These are phyloP conservation scores for Prunus salicina DNA, from an alignment of 306 rosid genomes.

Conservation along the genomic window DNA sequence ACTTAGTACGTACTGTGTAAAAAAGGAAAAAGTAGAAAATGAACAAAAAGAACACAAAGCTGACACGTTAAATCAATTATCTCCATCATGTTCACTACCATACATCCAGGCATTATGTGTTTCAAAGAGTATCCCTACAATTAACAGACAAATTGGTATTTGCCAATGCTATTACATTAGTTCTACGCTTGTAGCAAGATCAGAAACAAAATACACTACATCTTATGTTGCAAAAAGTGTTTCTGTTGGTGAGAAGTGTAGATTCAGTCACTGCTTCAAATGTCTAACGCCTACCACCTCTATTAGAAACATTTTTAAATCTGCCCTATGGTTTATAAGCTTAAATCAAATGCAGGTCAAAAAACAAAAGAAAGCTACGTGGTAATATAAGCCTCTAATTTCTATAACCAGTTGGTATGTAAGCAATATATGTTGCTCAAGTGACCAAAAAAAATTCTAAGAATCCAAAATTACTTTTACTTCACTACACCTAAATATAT, in stretches of 20 bases:
- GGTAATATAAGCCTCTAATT: not conserved
- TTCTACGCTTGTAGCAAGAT: not conserved
- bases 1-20: not conserved
- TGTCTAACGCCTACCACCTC: not conserved
- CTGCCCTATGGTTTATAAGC: not conserved
- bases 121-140: not conserved
- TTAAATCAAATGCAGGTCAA: not conserved
- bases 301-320: not conserved
- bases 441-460: not conserved
- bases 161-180: not conserved
- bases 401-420: not conserved
- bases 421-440: not conserved
- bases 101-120: not conserved
- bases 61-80: not conserved
- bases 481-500: not conserved
- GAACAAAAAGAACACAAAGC: not conserved
- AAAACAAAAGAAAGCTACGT: not conserved
- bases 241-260: not conserved
- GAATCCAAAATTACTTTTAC: not conserved
- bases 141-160: not conserved
- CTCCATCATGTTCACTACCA: not conserved
- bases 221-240: not conserved
- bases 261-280: not conserved
- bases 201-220: not conserved
- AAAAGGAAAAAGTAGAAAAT: not conserved